Evolutionary conservation across 768 basidiomycete species (phyloP).

Genomic region (Inosperma sp.): DNA sequence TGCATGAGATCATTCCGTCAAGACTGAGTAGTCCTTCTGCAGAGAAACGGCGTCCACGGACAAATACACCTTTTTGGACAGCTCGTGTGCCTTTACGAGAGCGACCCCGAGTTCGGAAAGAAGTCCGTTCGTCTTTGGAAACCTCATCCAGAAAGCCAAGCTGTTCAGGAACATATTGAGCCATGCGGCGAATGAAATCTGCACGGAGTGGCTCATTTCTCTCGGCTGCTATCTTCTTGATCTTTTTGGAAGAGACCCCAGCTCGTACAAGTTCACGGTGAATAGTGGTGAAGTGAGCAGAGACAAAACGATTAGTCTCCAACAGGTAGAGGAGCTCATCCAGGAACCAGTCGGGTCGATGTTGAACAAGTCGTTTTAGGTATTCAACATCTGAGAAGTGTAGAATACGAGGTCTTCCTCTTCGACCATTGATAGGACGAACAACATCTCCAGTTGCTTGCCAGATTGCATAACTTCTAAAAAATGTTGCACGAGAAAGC

Average conservation of each 20-base stretch:
- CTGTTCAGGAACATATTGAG: too few relatives aligned
- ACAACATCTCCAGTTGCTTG: constrained; percentile 9
- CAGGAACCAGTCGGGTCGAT: constrained; percentile 26
- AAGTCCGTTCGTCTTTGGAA: too few relatives aligned
- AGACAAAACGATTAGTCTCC: constrained; percentile 25
- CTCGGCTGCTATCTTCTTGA: too few relatives aligned
- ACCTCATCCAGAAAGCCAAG: too few relatives aligned
- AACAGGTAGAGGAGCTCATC: constrained; percentile 26
- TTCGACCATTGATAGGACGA: background rate
- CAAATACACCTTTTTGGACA: background rate
- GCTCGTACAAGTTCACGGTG: too few relatives aligned
- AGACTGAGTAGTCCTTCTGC: background rate
- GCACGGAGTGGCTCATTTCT: too few relatives aligned
- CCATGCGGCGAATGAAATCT: too few relatives aligned
- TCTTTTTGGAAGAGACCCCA: too few relatives aligned
- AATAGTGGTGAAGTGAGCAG: constrained; percentile 28
- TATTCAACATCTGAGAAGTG: constrained; percentile 5
- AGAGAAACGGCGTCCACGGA: constrained; percentile 2
- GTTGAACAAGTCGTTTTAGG: constrained; percentile 2
- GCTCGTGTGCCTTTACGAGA: background rate
- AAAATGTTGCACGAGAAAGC: constrained; percentile 3
- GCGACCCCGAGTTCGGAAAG: background rate
- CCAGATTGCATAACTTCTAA: constrained; percentile 4
- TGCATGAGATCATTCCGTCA: constrained; percentile 4
- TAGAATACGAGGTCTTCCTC: constrained; percentile 5